Percentiles rank a stretch among this genome's conserved stretches.
Conservation (phyloP, 2,329 filamentous ascomycete species). For the Taxawa tesnikishii region DNA sequence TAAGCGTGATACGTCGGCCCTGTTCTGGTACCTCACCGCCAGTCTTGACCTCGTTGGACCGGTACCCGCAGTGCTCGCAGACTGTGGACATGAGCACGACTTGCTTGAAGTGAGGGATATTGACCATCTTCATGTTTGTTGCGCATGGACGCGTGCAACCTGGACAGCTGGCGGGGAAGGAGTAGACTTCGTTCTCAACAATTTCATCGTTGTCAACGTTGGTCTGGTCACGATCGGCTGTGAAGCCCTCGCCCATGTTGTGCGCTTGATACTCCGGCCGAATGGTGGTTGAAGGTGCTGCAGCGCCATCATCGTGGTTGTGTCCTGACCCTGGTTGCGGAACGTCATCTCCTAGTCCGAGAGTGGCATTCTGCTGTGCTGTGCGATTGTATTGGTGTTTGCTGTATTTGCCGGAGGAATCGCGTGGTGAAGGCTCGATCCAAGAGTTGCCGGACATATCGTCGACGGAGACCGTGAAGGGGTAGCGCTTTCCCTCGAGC, state of each 20-base stretch:
- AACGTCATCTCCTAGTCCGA: conserved; percentile 54
- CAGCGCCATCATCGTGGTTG: conserved; percentile 14
- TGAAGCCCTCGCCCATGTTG: conserved; percentile 13
- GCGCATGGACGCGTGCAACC: conserved; percentile 76
- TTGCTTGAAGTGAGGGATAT: conserved; percentile 96
- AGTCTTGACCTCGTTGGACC: conserved; percentile 95
- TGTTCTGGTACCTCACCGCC: conserved; percentile 81
- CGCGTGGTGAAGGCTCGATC: conserved; percentile 70
- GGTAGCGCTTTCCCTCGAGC: conserved; percentile 64
- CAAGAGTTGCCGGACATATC: conserved; percentile 94
- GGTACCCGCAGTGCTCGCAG: conserved; percentile 79
- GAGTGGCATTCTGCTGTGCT: conserved; percentile 70
- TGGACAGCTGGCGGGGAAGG: conserved; percentile 82
- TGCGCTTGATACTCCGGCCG: conserved; percentile 40
- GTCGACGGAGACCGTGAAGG: conserved; percentile 79
- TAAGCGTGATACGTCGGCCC: conserved; percentile 71
- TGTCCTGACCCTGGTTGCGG: conserved; percentile 22
- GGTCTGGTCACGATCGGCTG: conserved; percentile 2
- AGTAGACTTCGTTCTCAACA: conserved; percentile 83
- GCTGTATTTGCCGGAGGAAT: conserved; percentile 77
- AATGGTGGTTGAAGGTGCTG: conserved; percentile 44
- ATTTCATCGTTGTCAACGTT: conserved; percentile 48
- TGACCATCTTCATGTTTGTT: conserved; percentile 98
- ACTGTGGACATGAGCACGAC: conserved; percentile 92
- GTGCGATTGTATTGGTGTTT: conserved; percentile 76